Conservation (phyloP, 208 protist genomes). For the Leishmania amazonensis region DNA sequence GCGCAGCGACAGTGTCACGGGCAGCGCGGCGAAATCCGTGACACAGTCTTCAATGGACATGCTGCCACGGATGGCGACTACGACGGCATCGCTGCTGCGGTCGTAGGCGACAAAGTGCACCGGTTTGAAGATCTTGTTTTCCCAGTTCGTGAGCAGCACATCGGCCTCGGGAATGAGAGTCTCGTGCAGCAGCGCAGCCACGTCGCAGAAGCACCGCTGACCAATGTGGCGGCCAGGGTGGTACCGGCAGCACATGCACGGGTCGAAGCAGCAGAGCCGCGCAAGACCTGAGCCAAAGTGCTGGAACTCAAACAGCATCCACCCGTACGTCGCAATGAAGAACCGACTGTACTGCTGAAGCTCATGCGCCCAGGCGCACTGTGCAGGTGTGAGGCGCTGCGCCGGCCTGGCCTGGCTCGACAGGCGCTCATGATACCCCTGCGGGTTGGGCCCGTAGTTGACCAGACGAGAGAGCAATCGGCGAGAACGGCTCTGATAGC, state of each 20-base stretch:
- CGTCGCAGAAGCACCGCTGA: slow-evolving; percentile 62
- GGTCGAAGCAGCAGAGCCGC: slow-evolving; percentile 63
- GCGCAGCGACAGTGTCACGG: slow-evolving; percentile 40
- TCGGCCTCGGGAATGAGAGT: slow-evolving; percentile 61
- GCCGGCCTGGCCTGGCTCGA: slow-evolving; percentile 58
- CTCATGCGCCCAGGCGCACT: slow-evolving; percentile 42
- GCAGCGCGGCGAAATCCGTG: slow-evolving; percentile 74
- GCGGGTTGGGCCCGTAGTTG: slow-evolving; percentile 35
- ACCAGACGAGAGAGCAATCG: slow-evolving; percentile 31
- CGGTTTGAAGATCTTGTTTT: slow-evolving; percentile 68
- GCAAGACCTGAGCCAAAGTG: slow-evolving; percentile 59
- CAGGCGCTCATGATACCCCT: slow-evolving; percentile 40
- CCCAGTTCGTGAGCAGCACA: slow-evolving; percentile 73
- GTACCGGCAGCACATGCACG: slow-evolving; percentile 66
- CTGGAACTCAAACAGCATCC: slow-evolving; percentile 72
- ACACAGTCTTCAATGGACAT: slow-evolving; percentile 86
- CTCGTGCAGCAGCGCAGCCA: slow-evolving; percentile 64
- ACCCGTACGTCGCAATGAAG: slow-evolving; percentile 83
- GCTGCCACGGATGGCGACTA: slow-evolving; percentile 88
- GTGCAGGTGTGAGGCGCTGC: slow-evolving; percentile 35
- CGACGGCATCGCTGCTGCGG: slow-evolving; percentile 46
- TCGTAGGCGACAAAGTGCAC: slow-evolving; percentile 84
- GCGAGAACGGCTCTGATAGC: slow-evolving; percentile 53
- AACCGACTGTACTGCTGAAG: slow-evolving; percentile 69
- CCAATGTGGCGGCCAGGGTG: slow-evolving; percentile 49